A percentile compares a stretch with the other conserved stretches of the same genome.
Conservation (phyloP, 164 flowering plant genomes). For the Piper betle region DNA sequence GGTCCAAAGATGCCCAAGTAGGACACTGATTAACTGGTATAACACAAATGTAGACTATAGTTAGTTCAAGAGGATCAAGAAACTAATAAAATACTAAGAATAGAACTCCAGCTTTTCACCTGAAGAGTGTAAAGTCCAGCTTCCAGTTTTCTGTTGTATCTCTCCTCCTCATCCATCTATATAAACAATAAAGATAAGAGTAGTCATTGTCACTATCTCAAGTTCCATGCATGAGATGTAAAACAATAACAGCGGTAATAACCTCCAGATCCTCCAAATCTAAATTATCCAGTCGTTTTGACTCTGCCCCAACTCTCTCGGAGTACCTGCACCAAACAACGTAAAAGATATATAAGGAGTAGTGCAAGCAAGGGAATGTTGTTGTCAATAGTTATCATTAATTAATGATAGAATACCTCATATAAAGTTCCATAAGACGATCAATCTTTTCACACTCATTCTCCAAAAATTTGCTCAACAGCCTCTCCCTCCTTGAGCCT, state of each 20-base stretch:
- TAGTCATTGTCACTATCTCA: neutral
- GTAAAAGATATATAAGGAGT: neutral
- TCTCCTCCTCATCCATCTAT: slow-evolving; percentile 96
- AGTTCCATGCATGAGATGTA: neutral
- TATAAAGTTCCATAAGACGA: slow-evolving; percentile 88
- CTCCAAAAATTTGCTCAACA: slow-evolving; percentile 88
- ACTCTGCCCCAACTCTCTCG: slow-evolving; percentile 71
- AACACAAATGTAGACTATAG: slow-evolving; percentile 3
- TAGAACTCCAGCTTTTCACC: slow-evolving; percentile 21
- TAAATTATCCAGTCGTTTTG: slow-evolving; percentile 50
- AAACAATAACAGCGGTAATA: neutral
- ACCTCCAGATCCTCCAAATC: slow-evolving; percentile 96
- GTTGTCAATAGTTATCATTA: slow-evolving; percentile 1
- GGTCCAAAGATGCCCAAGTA: slow-evolving; percentile 94
- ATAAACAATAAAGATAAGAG: neutral
- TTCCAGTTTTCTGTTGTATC: slow-evolving; percentile 71
- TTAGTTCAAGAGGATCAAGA: neutral
- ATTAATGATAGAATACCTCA: slow-evolving; percentile 39
- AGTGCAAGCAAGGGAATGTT: neutral
- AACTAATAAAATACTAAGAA: neutral
- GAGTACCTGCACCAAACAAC: slow-evolving; percentile 44
- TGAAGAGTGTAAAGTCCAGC: slow-evolving; percentile 94
- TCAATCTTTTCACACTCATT: slow-evolving; percentile 95
- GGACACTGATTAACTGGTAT: slow-evolving; percentile 79
- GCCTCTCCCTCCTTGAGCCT: slow-evolving; percentile 87